Evolutionary conservation across 2,329 filamentous ascomycete species (phyloP).

Genomic region (Helminthosporium solani): DNA sequence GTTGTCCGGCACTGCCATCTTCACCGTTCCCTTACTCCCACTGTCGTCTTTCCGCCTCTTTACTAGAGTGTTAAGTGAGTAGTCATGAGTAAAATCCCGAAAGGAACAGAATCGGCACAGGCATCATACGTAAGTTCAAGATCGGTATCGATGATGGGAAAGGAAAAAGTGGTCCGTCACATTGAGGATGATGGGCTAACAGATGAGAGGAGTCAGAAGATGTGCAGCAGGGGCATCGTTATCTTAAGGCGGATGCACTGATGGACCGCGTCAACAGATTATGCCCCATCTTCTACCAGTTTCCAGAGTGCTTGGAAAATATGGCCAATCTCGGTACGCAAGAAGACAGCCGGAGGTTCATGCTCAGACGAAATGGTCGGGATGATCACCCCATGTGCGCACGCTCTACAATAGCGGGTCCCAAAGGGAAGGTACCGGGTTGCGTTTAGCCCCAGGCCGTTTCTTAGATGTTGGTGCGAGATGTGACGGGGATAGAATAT

Average conservation of each 20-base stretch:
- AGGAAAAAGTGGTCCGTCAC: too few relatives aligned
- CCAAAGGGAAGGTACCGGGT: neutral
- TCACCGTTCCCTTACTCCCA: neutral
- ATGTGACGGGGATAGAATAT: too few relatives aligned
- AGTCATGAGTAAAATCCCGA: neutral
- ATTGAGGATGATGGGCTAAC: too few relatives aligned
- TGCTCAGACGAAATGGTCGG: neutral
- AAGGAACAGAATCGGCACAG: too few relatives aligned
- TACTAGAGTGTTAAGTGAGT: neutral
- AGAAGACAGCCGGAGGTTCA: neutral
- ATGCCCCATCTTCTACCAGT: neutral
- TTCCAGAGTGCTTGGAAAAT: too few relatives aligned
- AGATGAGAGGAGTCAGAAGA: neutral
- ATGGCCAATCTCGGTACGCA: neutral
- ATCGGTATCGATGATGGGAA: too few relatives aligned
- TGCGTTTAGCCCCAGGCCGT: too few relatives aligned
- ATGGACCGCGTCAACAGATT: neutral
- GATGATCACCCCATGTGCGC: neutral
- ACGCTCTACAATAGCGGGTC: neutral
- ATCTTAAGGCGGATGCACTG: neutral
- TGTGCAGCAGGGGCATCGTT: neutral
- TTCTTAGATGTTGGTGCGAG: too few relatives aligned
- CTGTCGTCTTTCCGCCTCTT: neutral
- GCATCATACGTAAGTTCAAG: too few relatives aligned
- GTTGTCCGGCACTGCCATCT: slow-evolving; percentile 22